Base-by-base conservation (phyloP, 768 basidiomycete genomes). In the Fomitopsis pulvina region DNA sequence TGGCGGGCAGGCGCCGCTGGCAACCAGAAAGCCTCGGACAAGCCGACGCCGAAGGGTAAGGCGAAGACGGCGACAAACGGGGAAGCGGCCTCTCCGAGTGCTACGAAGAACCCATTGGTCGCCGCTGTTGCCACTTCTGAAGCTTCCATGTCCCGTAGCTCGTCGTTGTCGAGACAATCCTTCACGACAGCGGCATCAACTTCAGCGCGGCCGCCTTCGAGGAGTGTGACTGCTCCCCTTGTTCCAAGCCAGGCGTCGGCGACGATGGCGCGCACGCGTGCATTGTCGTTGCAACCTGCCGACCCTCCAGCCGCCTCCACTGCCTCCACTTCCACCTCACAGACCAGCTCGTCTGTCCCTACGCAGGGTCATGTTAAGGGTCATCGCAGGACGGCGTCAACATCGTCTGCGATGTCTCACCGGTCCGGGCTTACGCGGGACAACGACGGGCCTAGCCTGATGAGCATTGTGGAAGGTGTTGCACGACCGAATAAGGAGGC, bases 381-480 rank as follows among this genome's bases (percentile, higher is more conserved):
- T 4, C 54, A 59, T 32, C 56, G 51, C 18, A 55, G 56, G 22
- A 51, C 45, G 0, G 28, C 28, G 0, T 60, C 59, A 2, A 53
- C 46, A 1, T 50, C 57, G 9, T 46, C 24, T 1, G 25, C 52
- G 0, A 42, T 58, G 5, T 16, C 51, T 9, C 41, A 50, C 3
- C 41, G 41, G 3, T 45, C 51, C 5, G 45, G 40, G 27, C 20
- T 52, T 7, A 54, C 52, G 10, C 52, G 50, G 9, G 25, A 44
- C n/a, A 48, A 48, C 32, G 59, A 58, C 20, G 56, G 55, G 27
- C 49, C 58, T 34, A 83, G 76, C 38, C 64, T 86, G 60, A 81
- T 87, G 82, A 80, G 77, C 57, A 80, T 87, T 54, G 79, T 87
- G 8, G 83, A 85, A 57, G 76, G 71, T 49, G 78, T 85, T 40